Base-by-base conservation (phyloP, 805 yeast species). In the Candida coquimbonensis region DNA sequence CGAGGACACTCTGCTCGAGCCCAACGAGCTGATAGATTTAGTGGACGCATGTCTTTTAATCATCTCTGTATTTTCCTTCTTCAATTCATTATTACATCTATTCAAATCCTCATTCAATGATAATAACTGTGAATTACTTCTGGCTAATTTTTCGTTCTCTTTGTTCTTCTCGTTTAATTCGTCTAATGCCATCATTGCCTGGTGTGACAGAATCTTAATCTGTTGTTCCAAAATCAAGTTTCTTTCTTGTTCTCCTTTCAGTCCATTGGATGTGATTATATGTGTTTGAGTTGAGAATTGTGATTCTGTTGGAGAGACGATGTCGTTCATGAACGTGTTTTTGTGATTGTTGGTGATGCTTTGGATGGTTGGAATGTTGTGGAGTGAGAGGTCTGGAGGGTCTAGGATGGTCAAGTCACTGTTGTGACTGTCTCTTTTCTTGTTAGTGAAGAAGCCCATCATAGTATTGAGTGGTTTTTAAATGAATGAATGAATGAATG, bases 181-280 rank as follows among this genome's bases (percentile, higher is more conserved):
- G 39, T 59, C 63, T 34, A 59, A 44, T 4, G 61, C 61, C 38
- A 45, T 9, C 1, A 61, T 53, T 12, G 62, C 63, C 24, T 59
- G 62, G 9, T 51, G 54, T 7, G 60, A 49, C 11, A 59, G 42
- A 36, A 54, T 46, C 38, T 50, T 48, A 14, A 59, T 47, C 34
- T 59, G 63, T 39, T 59, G 55, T 40, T 59, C 63, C 14, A 59
- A 40, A 14, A 58, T 51, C n/a, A 51, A 12, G 25, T 59, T 58
- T 36, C 63, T 49, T 36, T 57, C 55, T 21, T 56, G 48, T 33
- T 59, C 63, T 31, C 62, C 63, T 38, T 52, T 53, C 5, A 57
- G 16, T 0, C 58, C 54, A 26, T 48, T 50, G 4, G 53, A 52
- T 16, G 53, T 53, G 34, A 38, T 45, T 38, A 17, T 24, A 19